Percentiles rank a stretch among this genome's conserved stretches.
Evolutionary conservation across 495 filamentous ascomycete genomes (phyloP).

Genomic region (Xylaria venustula): DNA sequence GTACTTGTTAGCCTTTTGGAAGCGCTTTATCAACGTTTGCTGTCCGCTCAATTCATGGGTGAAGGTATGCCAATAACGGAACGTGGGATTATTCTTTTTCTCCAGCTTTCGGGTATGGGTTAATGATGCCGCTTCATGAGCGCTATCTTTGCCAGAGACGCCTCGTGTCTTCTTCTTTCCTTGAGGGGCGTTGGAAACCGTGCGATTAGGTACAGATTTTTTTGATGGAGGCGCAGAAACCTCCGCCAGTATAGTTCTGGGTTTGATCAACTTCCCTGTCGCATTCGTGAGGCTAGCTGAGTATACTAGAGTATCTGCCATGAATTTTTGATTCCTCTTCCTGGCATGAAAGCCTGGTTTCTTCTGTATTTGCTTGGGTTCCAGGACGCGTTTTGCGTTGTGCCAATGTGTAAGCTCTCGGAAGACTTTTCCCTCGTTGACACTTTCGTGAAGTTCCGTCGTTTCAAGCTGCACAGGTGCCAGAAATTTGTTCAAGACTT

Average conservation of each 20-base stretch:
- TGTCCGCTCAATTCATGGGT: slow-evolving; percentile 31
- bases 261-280: slow-evolving; percentile 60
- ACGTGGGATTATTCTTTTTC: slow-evolving; percentile 24
- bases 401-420: slow-evolving; percentile 66
- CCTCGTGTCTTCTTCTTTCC: slow-evolving; percentile 15
- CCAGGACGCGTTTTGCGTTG: slow-evolving; percentile 52
- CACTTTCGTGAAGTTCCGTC: slow-evolving; percentile 22
- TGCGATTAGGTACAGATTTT: not conserved
- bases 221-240: not conserved
- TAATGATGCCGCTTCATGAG: slow-evolving; percentile 23
- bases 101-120: slow-evolving; percentile 23
- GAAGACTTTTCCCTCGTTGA: slow-evolving; percentile 41
- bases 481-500: slow-evolving; percentile 59
- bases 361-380: slow-evolving; percentile 31
- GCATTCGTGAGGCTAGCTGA: slow-evolving; percentile 68
- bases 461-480: slow-evolving; percentile 46
- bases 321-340: slow-evolving; percentile 51
- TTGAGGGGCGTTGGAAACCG: slow-evolving; percentile 21
- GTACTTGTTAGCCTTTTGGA: slow-evolving; percentile 46
- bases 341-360: slow-evolving; percentile 22
- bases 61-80: slow-evolving; percentile 22
- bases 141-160: slow-evolving; percentile 20
- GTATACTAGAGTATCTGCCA: slow-evolving; percentile 64
- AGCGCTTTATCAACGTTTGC: slow-evolving; percentile 31
- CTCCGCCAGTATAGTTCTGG: slow-evolving; percentile 50